Base-by-base conservation (phyloP, 2,329 filamentous ascomycete species). In the Pseudocercospora ulei region DNA sequence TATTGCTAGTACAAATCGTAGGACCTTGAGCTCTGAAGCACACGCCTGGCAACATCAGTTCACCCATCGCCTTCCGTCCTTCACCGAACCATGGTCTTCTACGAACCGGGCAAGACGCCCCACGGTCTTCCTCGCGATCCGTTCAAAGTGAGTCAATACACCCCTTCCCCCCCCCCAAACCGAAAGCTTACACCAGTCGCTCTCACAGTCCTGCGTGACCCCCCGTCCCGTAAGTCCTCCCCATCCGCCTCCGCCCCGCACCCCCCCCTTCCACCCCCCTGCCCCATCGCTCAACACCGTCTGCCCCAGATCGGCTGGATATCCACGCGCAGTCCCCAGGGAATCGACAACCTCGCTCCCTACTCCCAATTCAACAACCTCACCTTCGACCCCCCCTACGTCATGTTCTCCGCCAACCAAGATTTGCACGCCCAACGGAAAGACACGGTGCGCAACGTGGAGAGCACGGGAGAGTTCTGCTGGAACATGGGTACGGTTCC, bases 331-430 rank as follows among this genome's bases (percentile, higher is more conserved):
- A 69, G 66, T n/a, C 52, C 57, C 9, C 47, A 55, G 4, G 67
- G 68, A 42, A 52, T 59, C 33, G 62, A 70, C 53, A 77, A 77
- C 48, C 65, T 78, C 2, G 74, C 73, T 0, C 74, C 74, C 6
- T 78, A 73, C 58, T 69, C 62, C 0, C 74, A 78, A 57, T 78
- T 78, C 65, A 75, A 71, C 56, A 77, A 77, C 47, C 65, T 78
- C 0, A 75, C 71, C 19, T 78, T 75, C 57, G 72, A 76, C 52
- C 74, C 73, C 0, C 74, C 74, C 0, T 75, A 75, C 51, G 68
- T 78, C 17, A 73, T 78, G 68, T 78, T 78, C 65, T n/a, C 13
- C 13, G 34, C 23, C 7, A 26, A 36, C 7, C 34, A 27, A 18
- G 24, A 36, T n/a, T 5, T 36, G 13, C 17, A 36, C 9, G 11